A percentile compares a stretch with the other conserved stretches of the same genome.
Conservation (phyloP, 2,329 filamentous ascomycete genomes). For the Pezicula carpinea region DNA sequence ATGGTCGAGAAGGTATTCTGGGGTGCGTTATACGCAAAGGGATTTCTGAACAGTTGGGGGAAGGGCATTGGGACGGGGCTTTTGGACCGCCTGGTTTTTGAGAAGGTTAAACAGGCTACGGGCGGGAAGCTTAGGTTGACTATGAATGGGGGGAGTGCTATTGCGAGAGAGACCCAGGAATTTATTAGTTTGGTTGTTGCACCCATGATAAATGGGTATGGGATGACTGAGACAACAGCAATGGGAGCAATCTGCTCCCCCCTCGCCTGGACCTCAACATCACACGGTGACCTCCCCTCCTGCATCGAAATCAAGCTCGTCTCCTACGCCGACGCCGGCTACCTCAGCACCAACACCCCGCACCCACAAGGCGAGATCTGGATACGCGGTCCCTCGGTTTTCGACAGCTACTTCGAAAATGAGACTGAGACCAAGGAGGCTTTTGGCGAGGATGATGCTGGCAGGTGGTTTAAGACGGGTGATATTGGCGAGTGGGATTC, state of each 20-base stretch:
- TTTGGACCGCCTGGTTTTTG: slow-evolving; percentile 80
- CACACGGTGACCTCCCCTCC: slow-evolving; percentile 72
- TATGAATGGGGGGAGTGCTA: slow-evolving; percentile 88
- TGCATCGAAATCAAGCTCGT: slow-evolving; percentile 85
- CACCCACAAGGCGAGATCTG: slow-evolving; percentile 83
- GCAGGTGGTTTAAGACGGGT: slow-evolving; percentile 85
- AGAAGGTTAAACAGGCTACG: slow-evolving; percentile 81
- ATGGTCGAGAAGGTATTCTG: slow-evolving; percentile 73
- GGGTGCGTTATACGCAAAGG: slow-evolving; percentile 54
- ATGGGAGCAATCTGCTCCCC: slow-evolving; percentile 77
- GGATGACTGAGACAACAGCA: slow-evolving; percentile 87
- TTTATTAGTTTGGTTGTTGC: slow-evolving; percentile 88
- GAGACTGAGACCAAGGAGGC: slow-evolving; percentile 75
- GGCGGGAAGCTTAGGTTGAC: slow-evolving; percentile 82
- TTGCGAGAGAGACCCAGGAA: slow-evolving; percentile 77
- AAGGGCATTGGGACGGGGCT: slow-evolving; percentile 57
- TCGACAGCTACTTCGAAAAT: slow-evolving; percentile 75
- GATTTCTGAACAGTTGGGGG: slow-evolving; percentile 43
- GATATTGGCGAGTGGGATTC: slow-evolving; percentile 76
- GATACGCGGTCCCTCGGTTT: slow-evolving; percentile 72
- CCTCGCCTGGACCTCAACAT: slow-evolving; percentile 69
- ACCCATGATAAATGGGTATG: slow-evolving; percentile 90
- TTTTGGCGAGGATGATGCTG: slow-evolving; percentile 44
- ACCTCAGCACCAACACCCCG: slow-evolving; percentile 57
- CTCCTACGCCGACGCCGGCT: slow-evolving; percentile 79